phyloP scores from a whole-genome alignment of 352 stramenopile species.

The Phytophthora litchii region DNA sequence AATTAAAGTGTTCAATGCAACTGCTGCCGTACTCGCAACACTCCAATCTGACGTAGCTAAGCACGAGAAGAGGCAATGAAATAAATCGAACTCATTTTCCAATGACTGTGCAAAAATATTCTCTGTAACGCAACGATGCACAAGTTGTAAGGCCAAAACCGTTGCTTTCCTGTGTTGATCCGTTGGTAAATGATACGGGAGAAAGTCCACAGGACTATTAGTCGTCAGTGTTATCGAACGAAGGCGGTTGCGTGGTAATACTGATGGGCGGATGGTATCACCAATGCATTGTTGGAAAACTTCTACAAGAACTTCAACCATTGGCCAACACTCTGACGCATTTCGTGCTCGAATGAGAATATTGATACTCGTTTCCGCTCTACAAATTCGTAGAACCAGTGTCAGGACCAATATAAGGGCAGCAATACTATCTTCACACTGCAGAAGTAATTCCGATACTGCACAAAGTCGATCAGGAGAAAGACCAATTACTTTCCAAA shows the following conservation, averaged over 20 bases:
- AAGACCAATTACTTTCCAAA: slow-evolving; percentile 12
- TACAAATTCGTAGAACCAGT: slow-evolving; percentile 15
- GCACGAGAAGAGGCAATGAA: slow-evolving; percentile 5
- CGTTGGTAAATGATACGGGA: slow-evolving; percentile 10
- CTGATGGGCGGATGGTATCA: not conserved
- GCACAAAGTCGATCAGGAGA: slow-evolving; percentile 5
- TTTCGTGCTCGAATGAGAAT: slow-evolving; percentile 21
- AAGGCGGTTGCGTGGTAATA: not conserved
- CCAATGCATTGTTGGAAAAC: slow-evolving; percentile 13
- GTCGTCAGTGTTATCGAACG: slow-evolving; percentile 17
- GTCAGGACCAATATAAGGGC: slow-evolving; percentile 8
- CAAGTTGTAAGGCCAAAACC: slow-evolving; percentile 15
- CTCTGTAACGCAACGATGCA: slow-evolving; percentile 7
- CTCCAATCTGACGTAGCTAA: slow-evolving; percentile 16
- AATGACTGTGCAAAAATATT: slow-evolving; percentile 5
- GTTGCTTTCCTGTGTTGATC: slow-evolving; percentile 9
- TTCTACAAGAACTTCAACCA: slow-evolving; percentile 19
- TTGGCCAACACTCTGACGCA: slow-evolving; percentile 13
- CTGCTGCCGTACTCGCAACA: slow-evolving; percentile 13
- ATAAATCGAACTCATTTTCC: slow-evolving; percentile 18
- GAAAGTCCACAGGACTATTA: slow-evolving; percentile 10
- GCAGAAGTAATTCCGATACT: slow-evolving; percentile 28
- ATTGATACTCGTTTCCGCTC: not conserved
- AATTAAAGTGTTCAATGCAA: slow-evolving; percentile 10
- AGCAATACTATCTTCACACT: slow-evolving; percentile 7